Evolutionary conservation across 768 basidiomycete genomes (phyloP).

Genomic region (Agrocybe chaxingu): DNA sequence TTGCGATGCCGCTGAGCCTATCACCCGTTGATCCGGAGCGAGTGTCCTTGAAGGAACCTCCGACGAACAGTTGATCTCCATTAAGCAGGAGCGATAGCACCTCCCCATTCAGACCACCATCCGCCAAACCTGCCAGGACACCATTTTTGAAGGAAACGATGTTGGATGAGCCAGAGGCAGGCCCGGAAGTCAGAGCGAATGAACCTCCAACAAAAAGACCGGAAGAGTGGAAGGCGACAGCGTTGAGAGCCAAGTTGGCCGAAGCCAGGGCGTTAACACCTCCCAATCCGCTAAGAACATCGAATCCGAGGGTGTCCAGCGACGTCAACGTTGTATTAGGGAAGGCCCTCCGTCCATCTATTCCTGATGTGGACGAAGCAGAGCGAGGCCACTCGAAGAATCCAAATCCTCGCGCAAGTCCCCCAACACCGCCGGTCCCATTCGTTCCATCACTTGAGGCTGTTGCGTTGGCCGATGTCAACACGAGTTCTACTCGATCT

Average conservation of each 20-base stretch:
- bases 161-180: constrained; percentile 60
- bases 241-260: constrained; percentile 39
- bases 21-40: constrained; percentile 47
- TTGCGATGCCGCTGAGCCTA: constrained; percentile 56
- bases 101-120: constrained; percentile 75
- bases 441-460: constrained; percentile 25
- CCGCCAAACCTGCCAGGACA: constrained; percentile 46
- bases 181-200: constrained; percentile 60
- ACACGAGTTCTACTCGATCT: constrained; percentile 75
- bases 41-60: constrained; percentile 84
- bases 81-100: constrained; percentile 67
- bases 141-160: constrained; percentile 70
- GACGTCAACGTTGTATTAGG: constrained; percentile 69
- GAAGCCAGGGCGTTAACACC: constrained; percentile 34
- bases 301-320: constrained; percentile 60
- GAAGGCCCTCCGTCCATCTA: constrained; percentile 61
- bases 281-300: constrained; percentile 61
- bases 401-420: constrained; percentile 62
- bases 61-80: constrained; percentile 72
- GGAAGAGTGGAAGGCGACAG: constrained; percentile 64
- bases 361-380: constrained; percentile 22
- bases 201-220: constrained; percentile 77
- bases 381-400: constrained; percentile 85
- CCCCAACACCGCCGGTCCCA: constrained; percentile 25
- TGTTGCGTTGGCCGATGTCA: constrained; percentile 58